phyloP scores from a whole-genome alignment of 108 stramenopile species.

The Skeletonema marinoi region DNA sequence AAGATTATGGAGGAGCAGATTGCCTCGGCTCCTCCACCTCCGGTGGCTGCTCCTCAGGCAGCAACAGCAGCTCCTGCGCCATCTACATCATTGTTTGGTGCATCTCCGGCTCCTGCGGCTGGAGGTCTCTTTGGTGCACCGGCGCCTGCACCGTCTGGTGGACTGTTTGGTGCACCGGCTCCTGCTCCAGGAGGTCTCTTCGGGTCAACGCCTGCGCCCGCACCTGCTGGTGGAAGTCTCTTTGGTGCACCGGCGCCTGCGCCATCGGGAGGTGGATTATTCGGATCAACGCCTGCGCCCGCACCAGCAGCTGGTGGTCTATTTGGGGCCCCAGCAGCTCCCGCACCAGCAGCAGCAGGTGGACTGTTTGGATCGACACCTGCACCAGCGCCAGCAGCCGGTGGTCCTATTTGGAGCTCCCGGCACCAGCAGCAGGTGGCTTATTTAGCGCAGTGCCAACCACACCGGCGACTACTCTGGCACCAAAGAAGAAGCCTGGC shows the following conservation, averaged over 20 bases:
- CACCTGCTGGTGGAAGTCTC: slow-evolving; percentile 45
- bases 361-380: slow-evolving; percentile 51
- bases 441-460: slow-evolving; percentile 32
- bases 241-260: slow-evolving; percentile 56
- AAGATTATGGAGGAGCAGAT: slow-evolving; percentile 49
- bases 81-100: background rate
- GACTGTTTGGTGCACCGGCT: slow-evolving; percentile 49
- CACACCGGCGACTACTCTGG: slow-evolving; percentile 44
- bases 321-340: slow-evolving; percentile 54
- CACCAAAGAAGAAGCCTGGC: slow-evolving; percentile 40
- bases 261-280: slow-evolving; percentile 29
- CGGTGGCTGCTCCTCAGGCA: background rate
- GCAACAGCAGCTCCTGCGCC: background rate
- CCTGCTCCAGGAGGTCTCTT: slow-evolving; percentile 39
- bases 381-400: slow-evolving; percentile 55
- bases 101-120: slow-evolving; percentile 20
- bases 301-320: slow-evolving; percentile 58
- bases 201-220: slow-evolving; percentile 48
- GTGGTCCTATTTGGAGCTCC: slow-evolving; percentile 42
- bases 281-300: slow-evolving; percentile 53
- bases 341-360: slow-evolving; percentile 39
- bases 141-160: slow-evolving; percentile 14
- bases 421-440: slow-evolving; percentile 49
- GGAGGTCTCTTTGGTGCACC: slow-evolving; percentile 15
- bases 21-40: slow-evolving; percentile 35